Conservation (phyloP, 208 protist species). For the Leishmania turanica region DNA sequence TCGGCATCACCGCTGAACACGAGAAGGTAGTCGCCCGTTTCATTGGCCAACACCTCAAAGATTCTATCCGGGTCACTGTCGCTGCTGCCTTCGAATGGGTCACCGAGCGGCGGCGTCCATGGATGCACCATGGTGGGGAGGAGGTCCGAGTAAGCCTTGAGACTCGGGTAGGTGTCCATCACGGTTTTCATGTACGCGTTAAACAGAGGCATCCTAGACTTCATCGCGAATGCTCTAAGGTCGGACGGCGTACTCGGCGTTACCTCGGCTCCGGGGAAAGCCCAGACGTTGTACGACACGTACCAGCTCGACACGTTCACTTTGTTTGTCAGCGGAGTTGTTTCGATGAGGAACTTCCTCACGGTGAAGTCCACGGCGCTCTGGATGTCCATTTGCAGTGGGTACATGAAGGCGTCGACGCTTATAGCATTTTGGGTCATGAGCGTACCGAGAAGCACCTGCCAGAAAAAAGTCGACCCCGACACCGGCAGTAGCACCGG, state of each 20-base stretch:
- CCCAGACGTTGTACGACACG: constrained; percentile 17
- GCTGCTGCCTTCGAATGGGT: constrained; percentile 4
- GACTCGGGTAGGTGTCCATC: background rate
- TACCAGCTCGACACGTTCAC: constrained; percentile 30
- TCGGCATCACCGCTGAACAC: constrained; percentile 7
- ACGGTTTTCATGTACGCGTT: background rate
- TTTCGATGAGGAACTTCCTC: background rate
- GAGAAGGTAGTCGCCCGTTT: constrained; percentile 24
- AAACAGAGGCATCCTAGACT: constrained; percentile 3
- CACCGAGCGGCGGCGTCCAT: constrained; percentile 1
- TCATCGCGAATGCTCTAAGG: constrained; percentile 3
- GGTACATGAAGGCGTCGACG: background rate
- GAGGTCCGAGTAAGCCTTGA: constrained; percentile 1
- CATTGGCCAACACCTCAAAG: background rate
- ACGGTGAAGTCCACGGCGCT: constrained; percentile 1
- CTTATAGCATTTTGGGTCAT: background rate
- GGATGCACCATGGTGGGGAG: background rate
- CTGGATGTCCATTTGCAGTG: constrained; percentile 21
- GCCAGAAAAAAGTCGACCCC: constrained; percentile 21
- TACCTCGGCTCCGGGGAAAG: constrained; percentile 8
- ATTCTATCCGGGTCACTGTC: background rate
- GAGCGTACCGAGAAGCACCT: constrained; percentile 1
- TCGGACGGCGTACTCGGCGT: background rate
- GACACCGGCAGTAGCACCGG: constrained; percentile 12
- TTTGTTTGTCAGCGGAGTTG: background rate